Conservation (phyloP, 805 yeast species). For the Saturnispora diversa region DNA sequence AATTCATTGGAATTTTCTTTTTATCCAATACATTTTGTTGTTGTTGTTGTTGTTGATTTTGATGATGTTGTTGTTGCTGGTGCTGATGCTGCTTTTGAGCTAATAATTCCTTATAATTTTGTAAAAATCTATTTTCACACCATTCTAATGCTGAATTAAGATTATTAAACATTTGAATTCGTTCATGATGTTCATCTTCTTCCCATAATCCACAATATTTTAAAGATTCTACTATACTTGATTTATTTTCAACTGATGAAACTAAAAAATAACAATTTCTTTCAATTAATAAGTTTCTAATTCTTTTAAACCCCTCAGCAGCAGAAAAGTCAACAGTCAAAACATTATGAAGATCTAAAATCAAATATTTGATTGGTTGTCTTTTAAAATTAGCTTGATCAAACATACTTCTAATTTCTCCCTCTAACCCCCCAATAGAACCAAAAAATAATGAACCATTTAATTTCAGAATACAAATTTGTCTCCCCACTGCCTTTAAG, state of each 20-base stretch:
- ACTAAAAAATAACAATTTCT: slow-evolving; percentile 65
- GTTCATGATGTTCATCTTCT: slow-evolving; percentile 35
- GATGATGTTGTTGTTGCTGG: not conserved
- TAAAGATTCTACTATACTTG: slow-evolving; percentile 60
- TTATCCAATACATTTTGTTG: slow-evolving; percentile 2
- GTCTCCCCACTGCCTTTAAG: slow-evolving; percentile 77
- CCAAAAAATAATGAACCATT: slow-evolving; percentile 92
- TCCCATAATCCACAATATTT: slow-evolving; percentile 79
- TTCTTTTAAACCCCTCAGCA: slow-evolving; percentile 88
- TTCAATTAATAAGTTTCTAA: slow-evolving; percentile 66
- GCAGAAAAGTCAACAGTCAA: slow-evolving; percentile 85
- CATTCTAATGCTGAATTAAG: slow-evolving; percentile 88
- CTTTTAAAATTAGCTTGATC: slow-evolving; percentile 42
- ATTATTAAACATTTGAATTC: slow-evolving; percentile 61
- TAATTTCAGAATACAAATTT: slow-evolving; percentile 77
- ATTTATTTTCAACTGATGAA: slow-evolving; percentile 65
- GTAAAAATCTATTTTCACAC: slow-evolving; percentile 88
- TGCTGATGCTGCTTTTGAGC: not conserved
- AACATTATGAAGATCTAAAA: slow-evolving; percentile 80
- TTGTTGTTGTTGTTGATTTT: not conserved
- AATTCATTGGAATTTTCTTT: slow-evolving; percentile 15
- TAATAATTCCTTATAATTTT: slow-evolving; percentile 41
- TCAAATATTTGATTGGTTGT: slow-evolving; percentile 68
- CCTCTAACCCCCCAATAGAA: slow-evolving; percentile 86
- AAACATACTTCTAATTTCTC: slow-evolving; percentile 55